A percentile compares a stretch with the other conserved stretches of the same genome.
phyloP scores from a whole-genome alignment of 352 stramenopile species.

The Phytophthora litchii region DNA sequence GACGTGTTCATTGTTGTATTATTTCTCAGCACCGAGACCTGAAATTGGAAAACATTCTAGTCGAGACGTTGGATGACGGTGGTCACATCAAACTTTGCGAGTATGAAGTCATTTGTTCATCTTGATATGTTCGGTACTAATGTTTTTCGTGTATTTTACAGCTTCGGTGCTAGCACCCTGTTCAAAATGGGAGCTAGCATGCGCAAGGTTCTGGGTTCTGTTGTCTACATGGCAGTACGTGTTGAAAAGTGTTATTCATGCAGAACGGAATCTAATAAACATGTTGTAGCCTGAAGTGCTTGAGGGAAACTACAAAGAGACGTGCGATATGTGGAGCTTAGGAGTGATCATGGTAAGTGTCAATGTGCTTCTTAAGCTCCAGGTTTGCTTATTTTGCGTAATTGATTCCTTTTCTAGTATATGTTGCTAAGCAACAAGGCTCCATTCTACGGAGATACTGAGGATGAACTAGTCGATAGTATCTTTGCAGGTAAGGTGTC shows the following conservation, averaged over 20 bases:
- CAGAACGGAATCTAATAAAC: neutral
- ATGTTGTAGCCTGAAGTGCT: conserved; percentile 61
- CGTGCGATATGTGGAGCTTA: conserved; percentile 85
- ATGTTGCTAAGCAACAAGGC: conserved; percentile 84
- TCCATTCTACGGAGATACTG: conserved; percentile 68
- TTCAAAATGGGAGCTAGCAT: conserved; percentile 82
- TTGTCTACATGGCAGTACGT: conserved; percentile 86
- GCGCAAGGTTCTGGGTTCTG: conserved; percentile 77
- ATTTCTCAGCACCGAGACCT: conserved; percentile 67
- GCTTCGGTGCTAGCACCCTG: conserved; percentile 79
- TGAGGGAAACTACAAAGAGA: conserved; percentile 73
- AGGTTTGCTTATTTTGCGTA: neutral
- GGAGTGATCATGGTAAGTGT: conserved; percentile 75
- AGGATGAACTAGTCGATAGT: conserved; percentile 77
- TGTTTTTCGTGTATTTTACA: conserved; percentile 14
- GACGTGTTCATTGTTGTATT: neutral
- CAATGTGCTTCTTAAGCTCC: neutral
- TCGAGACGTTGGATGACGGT: conserved; percentile 55
- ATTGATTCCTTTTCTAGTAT: conserved; percentile 43
- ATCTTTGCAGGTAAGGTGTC: conserved; percentile 71
- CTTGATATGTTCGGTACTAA: neutral
- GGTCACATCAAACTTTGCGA: conserved; percentile 83
- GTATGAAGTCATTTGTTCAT: conserved; percentile 34
- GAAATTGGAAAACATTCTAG: conserved; percentile 85
- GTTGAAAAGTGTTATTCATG: neutral